Evolutionary conservation across 441 rosid genomes (phyloP).

Genomic region (Populus hybrid): DNA sequence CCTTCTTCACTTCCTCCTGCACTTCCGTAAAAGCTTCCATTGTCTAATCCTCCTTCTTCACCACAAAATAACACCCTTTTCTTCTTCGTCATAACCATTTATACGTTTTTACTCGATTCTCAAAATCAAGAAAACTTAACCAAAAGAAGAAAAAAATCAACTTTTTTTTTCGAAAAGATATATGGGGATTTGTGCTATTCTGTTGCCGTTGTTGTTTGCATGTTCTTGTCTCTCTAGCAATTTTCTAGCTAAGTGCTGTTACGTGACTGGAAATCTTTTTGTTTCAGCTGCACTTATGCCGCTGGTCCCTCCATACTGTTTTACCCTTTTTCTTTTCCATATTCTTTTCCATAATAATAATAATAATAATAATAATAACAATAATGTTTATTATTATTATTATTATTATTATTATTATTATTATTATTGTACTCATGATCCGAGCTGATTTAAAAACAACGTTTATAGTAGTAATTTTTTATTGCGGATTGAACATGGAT

Average conservation of each 20-base stretch:
- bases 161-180: background rate
- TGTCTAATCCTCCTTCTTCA: background rate
- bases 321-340: too few relatives aligned
- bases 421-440: too few relatives aligned
- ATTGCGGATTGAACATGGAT: too few relatives aligned
- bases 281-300: background rate
- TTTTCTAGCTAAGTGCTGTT: background rate
- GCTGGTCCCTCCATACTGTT: background rate
- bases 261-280: background rate
- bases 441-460: too few relatives aligned
- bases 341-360: too few relatives aligned
- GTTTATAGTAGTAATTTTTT: too few relatives aligned
- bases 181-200: background rate
- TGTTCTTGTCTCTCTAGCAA: background rate
- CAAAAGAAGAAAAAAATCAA: background rate
- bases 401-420: too few relatives aligned
- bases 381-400: too few relatives aligned
- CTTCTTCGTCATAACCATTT: background rate
- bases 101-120: background rate
- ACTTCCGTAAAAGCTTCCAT: background rate
- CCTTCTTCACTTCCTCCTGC: background rate
- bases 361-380: too few relatives aligned
- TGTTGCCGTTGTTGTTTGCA: background rate
- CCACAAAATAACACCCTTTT: constrained; percentile 17
- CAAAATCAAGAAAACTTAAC: background rate